These are phyloP conservation scores for Solanum virginianum DNA, from an alignment of 257 asterid species.

Conservation along the genomic window DNA sequence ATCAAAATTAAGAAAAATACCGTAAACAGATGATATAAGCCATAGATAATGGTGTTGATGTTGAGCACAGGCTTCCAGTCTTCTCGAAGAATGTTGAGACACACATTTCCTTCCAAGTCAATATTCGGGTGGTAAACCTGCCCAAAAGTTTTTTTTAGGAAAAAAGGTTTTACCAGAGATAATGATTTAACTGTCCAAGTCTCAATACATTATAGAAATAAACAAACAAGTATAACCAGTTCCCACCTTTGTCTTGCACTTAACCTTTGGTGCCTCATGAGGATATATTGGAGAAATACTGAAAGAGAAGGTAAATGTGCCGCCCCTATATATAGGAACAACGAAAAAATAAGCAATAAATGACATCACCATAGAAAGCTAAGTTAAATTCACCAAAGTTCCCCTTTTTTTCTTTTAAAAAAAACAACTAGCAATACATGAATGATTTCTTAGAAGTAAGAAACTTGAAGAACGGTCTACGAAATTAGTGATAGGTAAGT, in stretches of 20 bases:
- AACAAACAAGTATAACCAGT: not conserved
- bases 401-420: not conserved
- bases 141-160: not conserved
- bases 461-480: not conserved
- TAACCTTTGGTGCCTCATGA: slow-evolving; percentile 98
- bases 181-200: not conserved
- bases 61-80: slow-evolving; percentile 98
- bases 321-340: slow-evolving; percentile 39
- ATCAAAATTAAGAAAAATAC: slow-evolving; percentile 19
- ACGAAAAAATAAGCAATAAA: not conserved
- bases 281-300: slow-evolving; percentile 89
- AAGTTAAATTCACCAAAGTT: not conserved
- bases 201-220: not conserved
- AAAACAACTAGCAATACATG: not conserved
- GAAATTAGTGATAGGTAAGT: not conserved
- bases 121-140: slow-evolving; percentile 98
- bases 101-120: slow-evolving; percentile 93
- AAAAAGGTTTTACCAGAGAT: not conserved
- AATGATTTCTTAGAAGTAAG: not conserved
- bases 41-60: slow-evolving; percentile 85
- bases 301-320: slow-evolving; percentile 81
- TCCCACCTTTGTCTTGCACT: slow-evolving; percentile 96
- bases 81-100: slow-evolving; percentile 96
- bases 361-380: not conserved
- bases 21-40: slow-evolving; percentile 89